Evolutionary conservation across 805 yeast species (phyloP), one percentile per base, ranked within the genome.

Genomic region (Yamadazyma nakazawae): DNA sequence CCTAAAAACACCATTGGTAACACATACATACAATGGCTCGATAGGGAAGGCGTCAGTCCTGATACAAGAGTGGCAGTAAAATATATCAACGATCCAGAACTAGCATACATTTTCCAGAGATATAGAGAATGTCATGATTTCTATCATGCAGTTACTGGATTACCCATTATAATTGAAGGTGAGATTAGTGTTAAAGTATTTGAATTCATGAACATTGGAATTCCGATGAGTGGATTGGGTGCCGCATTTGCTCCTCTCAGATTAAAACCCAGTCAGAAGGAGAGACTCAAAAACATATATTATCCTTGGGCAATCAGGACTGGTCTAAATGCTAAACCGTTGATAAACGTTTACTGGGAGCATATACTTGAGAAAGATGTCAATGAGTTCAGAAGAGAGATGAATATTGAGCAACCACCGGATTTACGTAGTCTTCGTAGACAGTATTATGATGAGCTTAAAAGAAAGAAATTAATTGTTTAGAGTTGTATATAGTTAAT

Each of bases 71-170:
- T 85, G 2, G 85, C 89, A 1, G 98, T 94, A 9, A 81, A 80
- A 50, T 94, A 80, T 65, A 88, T 94, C 37, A 91, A 88, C 52
- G 90, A 94, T 60, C 91, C 88, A 37, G 95, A 89, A 58, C 78
- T 88, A 54, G 97, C 97, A 0, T 94, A 85, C 60, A 85, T 92
- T n/a, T 89, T 83, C 72, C 95, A 89, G 63, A 72, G 99, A 56
- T 94, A 92, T 62, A 79, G 99, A 44, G 98, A 94, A 62, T 91
- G 97, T 61, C 99, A 94, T 60, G 99, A 94, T 61, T 94, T 94
- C 59, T 92, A 90, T 61, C 99, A 94, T 61, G 88, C 98, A 0
- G 75, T 94, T 25, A 85, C 95, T 0, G 92, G 95, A 13, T 74
- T 88, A 42, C 98, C 98, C 0, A 87, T 91, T 40, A 84, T 87